Evolutionary conservation across 2,329 filamentous ascomycete genomes (phyloP), one percentile per base, ranked within the genome.

Genomic region (Bipolaris sorokiniana): DNA sequence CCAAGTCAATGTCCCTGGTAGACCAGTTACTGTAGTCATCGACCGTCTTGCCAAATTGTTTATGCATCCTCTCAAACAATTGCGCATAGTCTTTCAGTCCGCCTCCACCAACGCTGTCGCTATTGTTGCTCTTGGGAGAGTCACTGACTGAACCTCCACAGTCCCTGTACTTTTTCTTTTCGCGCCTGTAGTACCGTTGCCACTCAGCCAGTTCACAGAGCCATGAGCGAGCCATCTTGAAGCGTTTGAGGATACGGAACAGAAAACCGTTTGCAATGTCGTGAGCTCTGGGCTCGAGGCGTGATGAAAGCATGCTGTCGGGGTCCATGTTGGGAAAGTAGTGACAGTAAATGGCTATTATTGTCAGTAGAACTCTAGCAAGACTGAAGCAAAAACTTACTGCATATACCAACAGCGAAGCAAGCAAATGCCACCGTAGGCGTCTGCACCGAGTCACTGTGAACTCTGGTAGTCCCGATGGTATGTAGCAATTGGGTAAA

Each of bases 321-420:
- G 78, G 79, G 64, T 91, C 89, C 86, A 91, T 90, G 55, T 84
- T 82, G 0, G 87, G 86, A 54, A 91, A 91, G 66, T 87, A 84
- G 42, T 82, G 80, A 10, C 85, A 85, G 69, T 91, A 91, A 2
- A 90, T 80, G 33, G 86, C 79, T 76, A 37, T 0, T n/a, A 1
- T 16, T 1, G 3, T 66, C 20, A 67, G 63, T 41, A 7, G 3
- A 7, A 5, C 15, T 11, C 31, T 3, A 15, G 28, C 1, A 4
- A 3, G 13, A 16, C n/a, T n/a, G 5, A 37, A 20, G 26, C n/a
- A 13, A 22, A 2, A 11, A 66, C 74, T 61, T 67, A 77, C 76
- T 86, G 15, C 86, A 81, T 65, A 90, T 88, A 0, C 85, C 84
- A 0, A 88, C 87, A 10, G 84, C 85, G 80, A 88, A 91, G 37